phyloP scores from a whole-genome alignment of 164 flowering plant species.

The Liriodendron chinense region DNA sequence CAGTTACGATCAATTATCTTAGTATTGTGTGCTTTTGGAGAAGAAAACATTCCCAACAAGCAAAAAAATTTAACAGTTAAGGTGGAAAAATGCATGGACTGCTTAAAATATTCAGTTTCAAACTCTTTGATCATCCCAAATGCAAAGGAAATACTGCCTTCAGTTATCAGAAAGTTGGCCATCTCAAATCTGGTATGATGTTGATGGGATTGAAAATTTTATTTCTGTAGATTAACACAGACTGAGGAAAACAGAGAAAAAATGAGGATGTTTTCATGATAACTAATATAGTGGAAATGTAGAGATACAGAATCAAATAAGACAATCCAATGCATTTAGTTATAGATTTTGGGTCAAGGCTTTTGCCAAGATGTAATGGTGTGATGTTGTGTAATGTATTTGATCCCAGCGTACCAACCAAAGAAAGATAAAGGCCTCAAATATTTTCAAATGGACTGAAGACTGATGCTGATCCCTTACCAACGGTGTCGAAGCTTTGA shows the following conservation, averaged over 20 bases:
- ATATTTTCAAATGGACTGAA: not conserved
- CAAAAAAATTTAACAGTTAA: not conserved
- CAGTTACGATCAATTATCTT: not conserved
- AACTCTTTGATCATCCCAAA: no score
- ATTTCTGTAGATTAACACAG: not conserved
- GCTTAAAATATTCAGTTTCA: not conserved
- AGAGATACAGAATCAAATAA: not conserved
- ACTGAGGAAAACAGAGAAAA: not conserved
- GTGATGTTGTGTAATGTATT: not conserved
- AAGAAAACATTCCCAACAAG: not conserved
- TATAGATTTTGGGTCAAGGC: not conserved
- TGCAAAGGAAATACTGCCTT: not conserved
- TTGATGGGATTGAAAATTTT: no score
- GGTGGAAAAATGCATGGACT: not conserved
- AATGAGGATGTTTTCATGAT: not conserved
- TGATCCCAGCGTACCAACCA: not conserved
- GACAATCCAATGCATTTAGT: not conserved
- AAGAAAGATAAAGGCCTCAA: not conserved
- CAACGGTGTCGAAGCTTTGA: slow-evolving; percentile 92
- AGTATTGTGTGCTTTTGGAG: not conserved
- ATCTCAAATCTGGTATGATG: no score
- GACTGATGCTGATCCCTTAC: slow-evolving; percentile 38
- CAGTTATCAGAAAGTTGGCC: not conserved
- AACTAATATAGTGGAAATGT: not conserved
- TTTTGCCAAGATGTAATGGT: not conserved